Evolutionary conservation across 2,329 filamentous ascomycete genomes (phyloP), one percentile per base, ranked within the genome.

Genomic region (Aspergillus oerlinghausenensis): DNA sequence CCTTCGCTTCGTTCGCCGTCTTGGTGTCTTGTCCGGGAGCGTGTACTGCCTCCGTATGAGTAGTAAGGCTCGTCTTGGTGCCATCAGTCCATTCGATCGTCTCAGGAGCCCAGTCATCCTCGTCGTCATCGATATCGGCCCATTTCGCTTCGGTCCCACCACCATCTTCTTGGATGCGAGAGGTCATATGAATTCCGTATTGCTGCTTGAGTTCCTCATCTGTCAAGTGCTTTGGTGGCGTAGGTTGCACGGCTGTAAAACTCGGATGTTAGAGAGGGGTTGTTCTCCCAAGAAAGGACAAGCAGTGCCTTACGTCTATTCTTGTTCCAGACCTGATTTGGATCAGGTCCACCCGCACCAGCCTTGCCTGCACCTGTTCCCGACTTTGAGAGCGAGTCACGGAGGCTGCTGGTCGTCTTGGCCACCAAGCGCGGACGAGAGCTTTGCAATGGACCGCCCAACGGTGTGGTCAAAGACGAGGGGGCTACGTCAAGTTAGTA

Each of bases 281-380:
- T 48, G 52, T 40, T 50, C 43, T 45, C 19, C 42, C 25, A 42
- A 4, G 10, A 45, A n/a, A 17, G 17, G 9, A 42, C 38, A 21
- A 29, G 48, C 53, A 28, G 29, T 54, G 35, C 65, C 77, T 66
- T 78, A 79, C 83, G 83, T 73, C 84, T 79, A 67, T 87, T 88
- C 73, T 85, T 87, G 68, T 88, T 88, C 85, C 85, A 88, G 51
- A 88, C 85, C 71, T 85, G 84, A 71, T 79, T 85, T n/a, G 83
- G 83, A 72, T 87, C 84, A 51, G 85, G 84, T n/a, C 82, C 83
- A 62, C 72, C 71, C 60, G 71, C 71, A 54, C 78, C 78, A 56
- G 76, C 76, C 57, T 76, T 75, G 50, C 75, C 76, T 54, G 74
- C 73, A 55, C 68, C 72, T 55, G 80, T 72, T 50, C 75, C 75